Conservation (phyloP, 768 basidiomycete genomes). For the Amanita phalloides region DNA sequence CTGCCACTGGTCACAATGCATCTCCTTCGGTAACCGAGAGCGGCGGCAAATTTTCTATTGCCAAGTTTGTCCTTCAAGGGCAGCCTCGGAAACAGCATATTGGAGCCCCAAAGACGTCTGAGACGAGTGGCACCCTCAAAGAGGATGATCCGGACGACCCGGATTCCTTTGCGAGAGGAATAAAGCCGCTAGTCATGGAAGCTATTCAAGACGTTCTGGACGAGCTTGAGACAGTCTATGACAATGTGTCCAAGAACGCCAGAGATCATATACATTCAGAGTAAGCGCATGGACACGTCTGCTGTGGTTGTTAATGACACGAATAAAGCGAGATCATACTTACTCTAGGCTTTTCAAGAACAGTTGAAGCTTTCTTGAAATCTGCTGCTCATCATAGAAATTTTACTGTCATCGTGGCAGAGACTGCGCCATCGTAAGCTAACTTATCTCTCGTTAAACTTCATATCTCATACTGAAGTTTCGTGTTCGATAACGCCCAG, state of each 20-base stretch:
- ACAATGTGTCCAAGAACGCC: conserved; percentile 88
- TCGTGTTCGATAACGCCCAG: conserved; percentile 24
- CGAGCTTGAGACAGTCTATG: conserved; percentile 92
- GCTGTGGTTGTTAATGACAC: neutral
- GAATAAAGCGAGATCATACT: conserved; percentile 20
- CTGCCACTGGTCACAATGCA: conserved; percentile 47
- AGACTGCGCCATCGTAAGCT: conserved; percentile 86
- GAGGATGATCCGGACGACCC: conserved; percentile 70
- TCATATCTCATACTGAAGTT: neutral
- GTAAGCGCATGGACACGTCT: conserved; percentile 34
- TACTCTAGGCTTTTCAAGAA: conserved; percentile 88
- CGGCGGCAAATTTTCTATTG: conserved; percentile 53
- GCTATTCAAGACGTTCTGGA: conserved; percentile 95
- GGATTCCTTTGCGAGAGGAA: conserved; percentile 61
- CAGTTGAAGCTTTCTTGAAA: conserved; percentile 90
- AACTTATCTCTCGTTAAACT: conserved; percentile 18
- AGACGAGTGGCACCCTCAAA: conserved; percentile 45
- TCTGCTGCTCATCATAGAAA: conserved; percentile 83
- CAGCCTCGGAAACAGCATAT: conserved; percentile 53
- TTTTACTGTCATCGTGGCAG: conserved; percentile 93
- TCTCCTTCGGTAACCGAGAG: conserved; percentile 15
- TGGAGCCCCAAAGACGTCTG: conserved; percentile 27
- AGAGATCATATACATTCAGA: conserved; percentile 98
- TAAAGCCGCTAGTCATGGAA: conserved; percentile 94
- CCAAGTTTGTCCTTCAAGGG: conserved; percentile 75